phyloP scores from a whole-genome alignment of 2,329 filamentous ascomycete genomes.

The Colletotrichum coccodes region DNA sequence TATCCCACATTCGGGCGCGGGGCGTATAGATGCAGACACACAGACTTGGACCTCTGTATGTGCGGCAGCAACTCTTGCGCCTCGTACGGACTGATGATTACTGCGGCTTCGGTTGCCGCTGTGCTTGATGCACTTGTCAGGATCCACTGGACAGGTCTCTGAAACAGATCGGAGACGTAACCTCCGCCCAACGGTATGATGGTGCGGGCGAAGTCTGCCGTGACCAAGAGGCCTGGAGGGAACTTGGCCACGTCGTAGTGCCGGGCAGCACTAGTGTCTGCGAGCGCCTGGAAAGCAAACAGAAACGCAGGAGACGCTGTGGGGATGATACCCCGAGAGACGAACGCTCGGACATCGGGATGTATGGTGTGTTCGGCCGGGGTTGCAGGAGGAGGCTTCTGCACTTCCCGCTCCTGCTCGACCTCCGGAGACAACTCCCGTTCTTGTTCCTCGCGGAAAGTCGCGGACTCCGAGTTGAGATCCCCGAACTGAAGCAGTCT shows the following conservation, averaged over 20 bases:
- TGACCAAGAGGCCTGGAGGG: constrained; percentile 54
- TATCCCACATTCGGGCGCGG: constrained; percentile 52
- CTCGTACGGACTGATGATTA: constrained; percentile 71
- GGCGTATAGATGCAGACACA: constrained; percentile 62
- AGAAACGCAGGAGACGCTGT: constrained; percentile 45
- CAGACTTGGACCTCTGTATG: constrained; percentile 46
- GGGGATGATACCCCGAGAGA: constrained; percentile 45
- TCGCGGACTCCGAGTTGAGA: constrained; percentile 43
- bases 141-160: constrained; percentile 66
- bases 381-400: constrained; percentile 53
- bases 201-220: constrained; percentile 60
- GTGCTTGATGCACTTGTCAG: constrained; percentile 44
- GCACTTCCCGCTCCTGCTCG: constrained; percentile 66
- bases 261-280: constrained; percentile 49
- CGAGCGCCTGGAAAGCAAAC: constrained; percentile 57
- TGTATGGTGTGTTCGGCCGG: constrained; percentile 56
- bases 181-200: constrained; percentile 40
- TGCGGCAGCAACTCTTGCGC: constrained; percentile 59
- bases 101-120: background rate
- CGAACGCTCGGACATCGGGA: constrained; percentile 51
- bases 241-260: constrained; percentile 47
- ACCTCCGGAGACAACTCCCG: constrained; percentile 73
- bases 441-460: constrained; percentile 74
- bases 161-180: constrained; percentile 53
- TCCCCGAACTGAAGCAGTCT: constrained; percentile 50